Evolutionary conservation across 768 basidiomycete genomes (phyloP).

Genomic region (Kwoniella sp.): DNA sequence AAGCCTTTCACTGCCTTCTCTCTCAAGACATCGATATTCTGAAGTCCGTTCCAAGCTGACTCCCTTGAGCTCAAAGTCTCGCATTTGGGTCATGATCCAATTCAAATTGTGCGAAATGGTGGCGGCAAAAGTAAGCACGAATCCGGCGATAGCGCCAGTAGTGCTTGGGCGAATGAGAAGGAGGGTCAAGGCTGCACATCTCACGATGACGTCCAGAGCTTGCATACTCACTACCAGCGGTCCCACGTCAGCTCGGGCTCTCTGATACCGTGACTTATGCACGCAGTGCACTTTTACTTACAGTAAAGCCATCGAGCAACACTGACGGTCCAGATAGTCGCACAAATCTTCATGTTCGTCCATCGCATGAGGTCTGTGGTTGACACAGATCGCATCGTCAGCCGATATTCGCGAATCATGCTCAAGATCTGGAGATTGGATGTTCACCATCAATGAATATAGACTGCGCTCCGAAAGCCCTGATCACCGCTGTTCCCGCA

Average conservation of each 20-base stretch:
- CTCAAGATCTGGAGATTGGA: too few species aligned
- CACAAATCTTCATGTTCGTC: conserved; percentile 32
- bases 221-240: conserved; percentile 28
- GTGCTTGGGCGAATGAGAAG: conserved; percentile 24
- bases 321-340: conserved; percentile 19
- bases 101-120: conserved; percentile 29
- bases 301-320: conserved; percentile 33
- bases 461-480: conserved; percentile 45
- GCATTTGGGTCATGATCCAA: conserved; percentile 26
- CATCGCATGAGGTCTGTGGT: conserved; percentile 24
- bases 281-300: too few species aligned
- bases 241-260: too few species aligned
- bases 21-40: conserved; percentile 43
- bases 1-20: conserved; percentile 38
- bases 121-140: conserved; percentile 38
- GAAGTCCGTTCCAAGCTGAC: conserved; percentile 39
- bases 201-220: conserved; percentile 30
- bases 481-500: conserved; percentile 43
- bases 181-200: conserved; percentile 25
- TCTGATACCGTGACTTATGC: too few species aligned
- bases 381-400: conserved; percentile 18
- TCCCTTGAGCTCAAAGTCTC: conserved; percentile 36
- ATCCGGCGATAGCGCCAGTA: conserved; percentile 37
- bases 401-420: not conserved
- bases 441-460: conserved; percentile 34